phyloP scores from a whole-genome alignment of 345 rosid genomes.

The Jatropha curcas region DNA sequence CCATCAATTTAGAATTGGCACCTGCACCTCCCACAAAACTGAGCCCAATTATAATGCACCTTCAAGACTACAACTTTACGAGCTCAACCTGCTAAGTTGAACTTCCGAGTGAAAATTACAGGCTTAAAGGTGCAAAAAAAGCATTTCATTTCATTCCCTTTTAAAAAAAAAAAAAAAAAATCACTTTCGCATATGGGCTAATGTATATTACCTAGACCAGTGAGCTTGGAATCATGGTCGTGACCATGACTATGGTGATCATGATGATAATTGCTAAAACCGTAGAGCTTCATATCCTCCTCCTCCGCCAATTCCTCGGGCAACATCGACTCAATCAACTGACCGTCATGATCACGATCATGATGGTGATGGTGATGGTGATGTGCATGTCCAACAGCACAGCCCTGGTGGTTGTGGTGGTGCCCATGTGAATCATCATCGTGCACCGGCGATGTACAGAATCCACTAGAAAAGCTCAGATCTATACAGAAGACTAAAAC shows the following conservation, averaged over 20 bases:
- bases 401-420: conserved; percentile 31
- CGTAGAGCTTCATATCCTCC: conserved; percentile 85
- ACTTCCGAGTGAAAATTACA: too few species aligned
- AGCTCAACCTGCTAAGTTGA: neutral
- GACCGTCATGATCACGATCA: conserved; percentile 3
- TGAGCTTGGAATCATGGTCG: conserved; percentile 40
- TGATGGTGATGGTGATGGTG: conserved; percentile 24
- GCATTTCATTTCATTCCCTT: too few species aligned
- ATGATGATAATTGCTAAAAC: conserved; percentile 54
- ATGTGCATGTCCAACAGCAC: conserved; percentile 15
- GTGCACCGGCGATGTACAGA: conserved; percentile 47
- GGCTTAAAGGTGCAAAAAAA: neutral
- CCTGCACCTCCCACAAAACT: neutral
- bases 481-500: conserved; percentile 39
- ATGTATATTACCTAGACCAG: conserved; percentile 64
- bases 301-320: conserved; percentile 96
- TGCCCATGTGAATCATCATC: conserved; percentile 36
- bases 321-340: conserved; percentile 34
- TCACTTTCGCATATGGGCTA: too few species aligned
- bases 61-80: neutral
- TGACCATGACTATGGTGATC: conserved; percentile 29
- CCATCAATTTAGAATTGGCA: neutral
- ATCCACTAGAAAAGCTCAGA: conserved; percentile 46
- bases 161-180: neutral
- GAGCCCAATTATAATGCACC: neutral